Evolutionary conservation across 2,329 filamentous ascomycete genomes (phyloP).

Genomic region (Alternaria solani): DNA sequence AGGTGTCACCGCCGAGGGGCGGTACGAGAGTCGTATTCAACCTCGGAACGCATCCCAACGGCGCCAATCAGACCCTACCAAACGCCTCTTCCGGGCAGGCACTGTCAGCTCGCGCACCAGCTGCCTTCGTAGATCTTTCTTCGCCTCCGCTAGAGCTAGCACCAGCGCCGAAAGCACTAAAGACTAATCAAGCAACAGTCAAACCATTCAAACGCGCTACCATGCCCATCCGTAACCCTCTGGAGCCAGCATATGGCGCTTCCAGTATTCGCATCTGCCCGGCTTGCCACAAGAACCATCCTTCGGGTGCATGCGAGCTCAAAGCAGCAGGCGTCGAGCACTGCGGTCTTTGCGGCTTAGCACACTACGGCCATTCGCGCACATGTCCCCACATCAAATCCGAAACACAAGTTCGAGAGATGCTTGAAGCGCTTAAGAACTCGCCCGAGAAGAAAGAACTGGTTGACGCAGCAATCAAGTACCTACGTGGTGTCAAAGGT

Average conservation of each 20-base stretch:
- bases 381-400: conserved; percentile 70
- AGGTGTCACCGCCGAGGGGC: background rate
- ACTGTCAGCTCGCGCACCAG: background rate
- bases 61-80: background rate
- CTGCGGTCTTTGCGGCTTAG: conserved; percentile 70
- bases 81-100: background rate
- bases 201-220: conserved; percentile 45
- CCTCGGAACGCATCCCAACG: background rate
- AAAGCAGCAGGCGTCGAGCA: conserved; percentile 66
- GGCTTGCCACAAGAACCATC: conserved; percentile 64
- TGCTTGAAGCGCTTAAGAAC: conserved; percentile 68
- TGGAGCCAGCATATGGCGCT: conserved; percentile 32
- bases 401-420: conserved; percentile 68
- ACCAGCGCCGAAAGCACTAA: conserved; percentile 8
- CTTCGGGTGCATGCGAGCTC: conserved; percentile 66
- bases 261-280: conserved; percentile 53
- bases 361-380: conserved; percentile 64
- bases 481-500: conserved; percentile 65
- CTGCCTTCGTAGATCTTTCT: background rate
- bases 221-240: conserved; percentile 38
- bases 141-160: conserved; percentile 2
- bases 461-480: conserved; percentile 63
- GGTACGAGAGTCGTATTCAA: background rate
- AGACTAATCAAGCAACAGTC: conserved; percentile 32
- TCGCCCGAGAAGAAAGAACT: conserved; percentile 64